Conservation (phyloP, 1,284 basidiomycete genomes). For the Kalmanozyma brasiliensis region DNA sequence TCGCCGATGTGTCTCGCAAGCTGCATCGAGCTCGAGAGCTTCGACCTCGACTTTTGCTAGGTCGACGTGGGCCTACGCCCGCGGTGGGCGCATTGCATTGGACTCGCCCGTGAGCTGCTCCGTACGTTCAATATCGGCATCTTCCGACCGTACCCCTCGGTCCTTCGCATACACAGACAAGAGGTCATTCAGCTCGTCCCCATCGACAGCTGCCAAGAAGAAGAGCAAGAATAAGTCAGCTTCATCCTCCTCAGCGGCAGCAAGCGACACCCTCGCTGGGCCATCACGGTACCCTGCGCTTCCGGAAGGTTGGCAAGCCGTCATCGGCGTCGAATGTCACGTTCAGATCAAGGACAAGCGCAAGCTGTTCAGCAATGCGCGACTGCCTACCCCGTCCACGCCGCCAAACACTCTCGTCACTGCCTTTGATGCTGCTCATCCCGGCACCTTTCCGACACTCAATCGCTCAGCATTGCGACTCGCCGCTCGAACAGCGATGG, state of each 20-base stretch:
- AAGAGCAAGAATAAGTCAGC: slow-evolving; percentile 28
- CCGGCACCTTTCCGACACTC: slow-evolving; percentile 84
- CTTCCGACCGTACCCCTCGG: neutral
- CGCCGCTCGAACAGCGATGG: slow-evolving; percentile 82
- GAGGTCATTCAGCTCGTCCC: slow-evolving; percentile 3
- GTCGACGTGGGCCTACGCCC: neutral
- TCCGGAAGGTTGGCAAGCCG: slow-evolving; percentile 69
- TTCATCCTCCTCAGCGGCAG: neutral
- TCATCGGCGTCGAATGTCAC: slow-evolving; percentile 95
- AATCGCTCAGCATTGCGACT: slow-evolving; percentile 84
- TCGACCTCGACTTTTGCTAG: slow-evolving; percentile 10
- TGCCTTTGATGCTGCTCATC: slow-evolving; percentile 87
- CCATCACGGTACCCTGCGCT: slow-evolving; percentile 45
- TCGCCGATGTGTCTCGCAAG: slow-evolving; percentile 12
- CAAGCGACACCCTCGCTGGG: neutral
- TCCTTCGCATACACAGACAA: too few relatives aligned
- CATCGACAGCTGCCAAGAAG: slow-evolving; percentile 20
- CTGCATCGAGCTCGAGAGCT: slow-evolving; percentile 3
- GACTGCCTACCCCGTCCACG: slow-evolving; percentile 72
- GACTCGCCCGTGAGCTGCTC: neutral
- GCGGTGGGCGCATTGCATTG: neutral
- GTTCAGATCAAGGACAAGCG: slow-evolving; percentile 86
- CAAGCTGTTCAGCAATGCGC: slow-evolving; percentile 83
- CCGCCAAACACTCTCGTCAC: slow-evolving; percentile 82
- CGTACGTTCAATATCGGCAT: neutral